Evolutionary conservation across 192 early-diverging fungal species (phyloP).

Genomic region (Coemansia sp.): DNA sequence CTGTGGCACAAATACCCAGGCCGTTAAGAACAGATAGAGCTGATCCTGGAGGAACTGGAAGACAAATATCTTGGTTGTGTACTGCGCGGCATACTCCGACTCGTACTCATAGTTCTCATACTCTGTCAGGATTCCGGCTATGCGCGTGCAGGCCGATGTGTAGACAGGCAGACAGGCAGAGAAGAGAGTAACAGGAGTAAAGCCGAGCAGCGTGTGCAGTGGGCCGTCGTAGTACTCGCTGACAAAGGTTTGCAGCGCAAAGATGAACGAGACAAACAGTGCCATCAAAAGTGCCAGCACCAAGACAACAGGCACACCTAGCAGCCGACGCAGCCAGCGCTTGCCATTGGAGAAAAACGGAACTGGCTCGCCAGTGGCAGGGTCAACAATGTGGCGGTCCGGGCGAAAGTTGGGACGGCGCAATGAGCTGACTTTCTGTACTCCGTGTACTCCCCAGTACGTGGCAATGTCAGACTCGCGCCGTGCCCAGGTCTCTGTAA

Average conservation of each 20-base stretch:
- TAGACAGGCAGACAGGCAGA: slow-evolving; percentile 70
- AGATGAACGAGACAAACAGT: slow-evolving; percentile 65
- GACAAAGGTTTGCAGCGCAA: slow-evolving; percentile 72
- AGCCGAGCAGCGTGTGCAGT: slow-evolving; percentile 57
- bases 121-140: slow-evolving; percentile 65
- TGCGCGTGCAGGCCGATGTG: slow-evolving; percentile 60
- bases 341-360: slow-evolving; percentile 73
- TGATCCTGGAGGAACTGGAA: slow-evolving; percentile 80
- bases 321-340: slow-evolving; percentile 63
- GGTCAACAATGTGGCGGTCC: slow-evolving; percentile 58
- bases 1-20: slow-evolving; percentile 85
- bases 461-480: slow-evolving; percentile 69
- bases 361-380: slow-evolving; percentile 68
- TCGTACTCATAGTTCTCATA: slow-evolving; percentile 84
- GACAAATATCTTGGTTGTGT: slow-evolving; percentile 83
- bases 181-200: slow-evolving; percentile 75
- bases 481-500: slow-evolving; percentile 81
- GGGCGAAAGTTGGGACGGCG: slow-evolving; percentile 70
- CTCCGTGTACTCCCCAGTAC: slow-evolving; percentile 67
- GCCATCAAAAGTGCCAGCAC: slow-evolving; percentile 61
- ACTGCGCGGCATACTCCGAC: slow-evolving; percentile 63
- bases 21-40: slow-evolving; percentile 82
- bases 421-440: slow-evolving; percentile 42
- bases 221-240: slow-evolving; percentile 84
- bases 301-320: slow-evolving; percentile 59